A percentile compares a stretch with the other conserved stretches of the same genome.
These are phyloP conservation scores for Rhododendron mucronatum DNA, from an alignment of 148 eudicot species.

Conservation along the genomic window DNA sequence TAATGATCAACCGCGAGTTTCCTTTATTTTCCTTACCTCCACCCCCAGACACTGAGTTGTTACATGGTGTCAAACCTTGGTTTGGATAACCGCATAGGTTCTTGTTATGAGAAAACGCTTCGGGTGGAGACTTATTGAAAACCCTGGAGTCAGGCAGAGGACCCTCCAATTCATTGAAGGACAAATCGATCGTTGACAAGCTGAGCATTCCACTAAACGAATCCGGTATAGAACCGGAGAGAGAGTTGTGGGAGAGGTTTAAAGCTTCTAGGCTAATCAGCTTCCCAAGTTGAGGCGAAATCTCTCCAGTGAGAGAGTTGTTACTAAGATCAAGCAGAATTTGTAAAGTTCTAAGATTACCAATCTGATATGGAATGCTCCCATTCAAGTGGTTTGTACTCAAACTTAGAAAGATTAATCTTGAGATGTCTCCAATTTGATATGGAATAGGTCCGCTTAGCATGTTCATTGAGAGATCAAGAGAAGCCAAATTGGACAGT, in stretches of 20 bases:
- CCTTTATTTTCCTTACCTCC: background rate
- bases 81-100: constrained; percentile 15
- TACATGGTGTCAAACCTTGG: constrained; percentile 17
- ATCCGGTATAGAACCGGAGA: constrained; percentile 24
- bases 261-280: constrained; percentile 16
- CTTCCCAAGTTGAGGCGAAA: constrained; percentile 13
- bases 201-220: constrained; percentile 15
- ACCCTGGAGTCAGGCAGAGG: constrained; percentile 20
- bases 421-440: constrained; percentile 11
- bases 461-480: constrained; percentile 24
- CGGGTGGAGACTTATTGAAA: constrained; percentile 5
- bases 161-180: constrained; percentile 29
- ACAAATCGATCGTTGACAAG: constrained; percentile 20
- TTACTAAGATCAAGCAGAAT: constrained; percentile 25
- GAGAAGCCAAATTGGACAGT: background rate
- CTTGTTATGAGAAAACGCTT: constrained; percentile 13
- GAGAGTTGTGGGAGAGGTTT: constrained; percentile 29
- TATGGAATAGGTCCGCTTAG: constrained; percentile 17
- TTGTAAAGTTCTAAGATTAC: constrained; percentile 16
- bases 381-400: constrained; percentile 20
- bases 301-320: constrained; percentile 18
- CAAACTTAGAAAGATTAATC: constrained; percentile 18
- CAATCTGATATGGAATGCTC: constrained; percentile 14
- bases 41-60: background rate
- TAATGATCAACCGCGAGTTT: background rate